Percentiles rank a stretch among this genome's conserved stretches.
phyloP scores from a whole-genome alignment of 768 basidiomycete species.

The Daedaleopsis nitida region DNA sequence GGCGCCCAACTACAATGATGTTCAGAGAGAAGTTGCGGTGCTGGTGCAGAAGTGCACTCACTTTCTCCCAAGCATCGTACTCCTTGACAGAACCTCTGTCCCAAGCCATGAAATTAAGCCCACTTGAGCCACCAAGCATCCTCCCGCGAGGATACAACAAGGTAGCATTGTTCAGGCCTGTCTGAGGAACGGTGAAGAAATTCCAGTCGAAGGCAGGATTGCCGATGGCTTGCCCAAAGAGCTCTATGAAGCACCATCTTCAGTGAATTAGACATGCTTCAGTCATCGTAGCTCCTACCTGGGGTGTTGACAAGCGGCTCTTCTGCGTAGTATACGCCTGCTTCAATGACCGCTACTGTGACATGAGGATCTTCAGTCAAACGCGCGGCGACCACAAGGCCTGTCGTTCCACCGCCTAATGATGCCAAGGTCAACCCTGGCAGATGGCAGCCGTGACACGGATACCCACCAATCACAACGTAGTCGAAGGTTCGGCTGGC shows the following conservation, averaged over 20 bases:
- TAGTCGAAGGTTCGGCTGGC: neutral
- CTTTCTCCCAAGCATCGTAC: constrained; percentile 43
- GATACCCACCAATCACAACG: neutral
- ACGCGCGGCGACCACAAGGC: constrained; percentile 41
- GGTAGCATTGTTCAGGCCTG: constrained; percentile 38
- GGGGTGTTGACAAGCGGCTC: constrained; percentile 10
- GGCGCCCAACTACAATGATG: constrained; percentile 18
- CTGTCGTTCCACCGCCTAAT: constrained; percentile 26
- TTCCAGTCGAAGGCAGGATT: constrained; percentile 51
- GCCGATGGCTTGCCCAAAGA: constrained; percentile 51
- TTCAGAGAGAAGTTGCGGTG: neutral
- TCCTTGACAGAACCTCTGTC: constrained; percentile 49
- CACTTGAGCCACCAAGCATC: constrained; percentile 64
- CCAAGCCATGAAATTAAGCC: constrained; percentile 66
- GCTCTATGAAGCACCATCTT: constrained; percentile 19
- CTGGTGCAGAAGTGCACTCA: neutral
- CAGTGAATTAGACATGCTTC: neutral
- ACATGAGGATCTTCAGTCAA: constrained; percentile 36
- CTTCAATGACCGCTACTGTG: constrained; percentile 38
- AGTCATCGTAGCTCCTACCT: neutral
- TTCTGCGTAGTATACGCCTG: constrained; percentile 18
- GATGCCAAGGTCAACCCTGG: neutral
- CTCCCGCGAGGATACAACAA: constrained; percentile 59
- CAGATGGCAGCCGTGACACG: too few relatives aligned
- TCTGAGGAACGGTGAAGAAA: constrained; percentile 48